Conservation (phyloP, 164 flowering plant genomes). For the Magnolia officinalis region DNA sequence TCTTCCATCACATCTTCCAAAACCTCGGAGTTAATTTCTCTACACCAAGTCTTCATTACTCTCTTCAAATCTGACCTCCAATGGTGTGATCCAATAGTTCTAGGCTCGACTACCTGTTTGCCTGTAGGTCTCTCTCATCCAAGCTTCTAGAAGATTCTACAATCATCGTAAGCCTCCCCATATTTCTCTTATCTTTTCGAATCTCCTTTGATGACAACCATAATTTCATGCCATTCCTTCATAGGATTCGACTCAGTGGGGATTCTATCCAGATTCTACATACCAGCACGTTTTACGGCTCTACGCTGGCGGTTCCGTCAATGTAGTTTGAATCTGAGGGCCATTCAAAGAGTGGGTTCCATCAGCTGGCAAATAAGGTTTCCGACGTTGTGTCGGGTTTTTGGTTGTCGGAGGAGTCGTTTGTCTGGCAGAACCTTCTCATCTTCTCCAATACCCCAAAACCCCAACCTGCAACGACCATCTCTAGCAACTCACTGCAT, state of each 20-base stretch:
- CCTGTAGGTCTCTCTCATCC: conserved; percentile 30
- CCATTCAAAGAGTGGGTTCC: too few relatives aligned
- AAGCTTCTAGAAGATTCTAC: conserved; percentile 13
- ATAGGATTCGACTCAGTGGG: conserved; percentile 20
- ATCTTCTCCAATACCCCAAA: too few relatives aligned
- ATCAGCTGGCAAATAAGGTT: too few relatives aligned
- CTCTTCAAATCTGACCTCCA: neutral
- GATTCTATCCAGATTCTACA: conserved; percentile 33
- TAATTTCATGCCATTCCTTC: neutral
- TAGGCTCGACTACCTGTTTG: conserved; percentile 29
- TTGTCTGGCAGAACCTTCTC: too few relatives aligned
- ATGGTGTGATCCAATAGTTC: conserved; percentile 59
- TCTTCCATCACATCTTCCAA: neutral
- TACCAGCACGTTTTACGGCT: too few relatives aligned
- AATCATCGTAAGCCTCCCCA: conserved; percentile 17
- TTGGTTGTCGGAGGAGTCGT: too few relatives aligned
- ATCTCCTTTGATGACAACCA: neutral
- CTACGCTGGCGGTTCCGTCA: too few relatives aligned
- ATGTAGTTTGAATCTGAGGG: too few relatives aligned
- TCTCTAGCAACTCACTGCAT: too few relatives aligned
- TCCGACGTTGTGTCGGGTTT: too few relatives aligned
- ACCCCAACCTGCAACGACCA: too few relatives aligned
- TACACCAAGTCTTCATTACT: neutral
- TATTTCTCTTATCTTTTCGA: neutral
- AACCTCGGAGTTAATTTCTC: neutral